A percentile compares a stretch with the other conserved stretches of the same genome.
These are phyloP conservation scores for Boeremia exigua DNA, from an alignment of 2,329 filamentous ascomycete species.

Conservation along the genomic window DNA sequence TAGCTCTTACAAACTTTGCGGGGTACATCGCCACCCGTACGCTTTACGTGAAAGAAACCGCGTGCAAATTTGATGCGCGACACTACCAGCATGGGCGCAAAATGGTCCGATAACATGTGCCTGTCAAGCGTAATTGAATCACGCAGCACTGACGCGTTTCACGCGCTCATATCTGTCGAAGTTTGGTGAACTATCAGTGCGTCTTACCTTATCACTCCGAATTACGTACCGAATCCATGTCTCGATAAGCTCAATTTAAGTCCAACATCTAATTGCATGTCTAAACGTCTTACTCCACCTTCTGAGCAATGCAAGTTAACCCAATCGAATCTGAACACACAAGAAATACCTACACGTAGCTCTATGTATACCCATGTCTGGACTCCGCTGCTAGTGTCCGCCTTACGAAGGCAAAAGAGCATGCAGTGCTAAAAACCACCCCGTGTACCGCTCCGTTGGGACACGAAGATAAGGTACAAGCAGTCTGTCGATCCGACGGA, in stretches of 20 bases:
- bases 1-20: not conserved
- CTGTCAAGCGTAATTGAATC: not conserved
- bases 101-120: not conserved
- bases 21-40: not conserved
- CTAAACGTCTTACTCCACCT: not conserved
- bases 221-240: not conserved
- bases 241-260: not conserved
- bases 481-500: not conserved
- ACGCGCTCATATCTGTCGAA: not conserved
- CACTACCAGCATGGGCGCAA: not conserved
- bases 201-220: not conserved
- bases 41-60: conserved; percentile 4
- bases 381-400: conserved; percentile 10
- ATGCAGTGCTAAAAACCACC: not conserved
- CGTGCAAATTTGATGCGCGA: not conserved
- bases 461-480: not conserved
- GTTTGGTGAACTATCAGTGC: conserved; percentile 1
- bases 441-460: not conserved
- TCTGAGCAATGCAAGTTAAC: not conserved
- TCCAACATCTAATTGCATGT: not conserved
- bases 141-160: conserved; percentile 1
- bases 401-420: not conserved
- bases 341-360: not conserved
- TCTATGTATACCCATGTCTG: conserved; percentile 1
- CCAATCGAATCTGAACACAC: not conserved